Percentiles rank a stretch among this genome's conserved stretches.
phyloP scores from a whole-genome alignment of 306 rosid species.

The Quercus robur region DNA sequence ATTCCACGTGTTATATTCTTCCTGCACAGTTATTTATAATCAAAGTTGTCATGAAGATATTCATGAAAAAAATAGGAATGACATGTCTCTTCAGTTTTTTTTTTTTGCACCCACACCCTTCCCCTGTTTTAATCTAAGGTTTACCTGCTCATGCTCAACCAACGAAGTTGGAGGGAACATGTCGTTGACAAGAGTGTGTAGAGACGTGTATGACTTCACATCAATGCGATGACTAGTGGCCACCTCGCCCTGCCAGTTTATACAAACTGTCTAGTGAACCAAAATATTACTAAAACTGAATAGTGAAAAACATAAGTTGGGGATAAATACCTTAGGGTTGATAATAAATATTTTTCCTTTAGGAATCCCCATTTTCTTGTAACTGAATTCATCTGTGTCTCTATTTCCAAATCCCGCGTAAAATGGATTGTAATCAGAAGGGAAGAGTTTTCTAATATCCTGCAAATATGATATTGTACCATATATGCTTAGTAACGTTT shows the following conservation, averaged over 20 bases:
- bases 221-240: slow-evolving; percentile 87
- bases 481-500: neutral
- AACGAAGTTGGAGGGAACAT: slow-evolving; percentile 95
- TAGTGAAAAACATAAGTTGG: neutral
- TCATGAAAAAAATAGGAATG: neutral
- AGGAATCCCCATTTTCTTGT: slow-evolving; percentile 92
- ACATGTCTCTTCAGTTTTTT: neutral
- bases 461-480: slow-evolving; percentile 27
- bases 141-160: slow-evolving; percentile 95
- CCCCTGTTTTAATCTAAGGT: neutral
- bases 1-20: slow-evolving; percentile 93
- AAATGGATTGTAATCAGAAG: slow-evolving; percentile 90
- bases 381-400: slow-evolving; percentile 97
- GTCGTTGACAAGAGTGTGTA: slow-evolving; percentile 95
- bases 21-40: slow-evolving; percentile 47
- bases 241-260: slow-evolving; percentile 79
- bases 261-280: slow-evolving; percentile 4
- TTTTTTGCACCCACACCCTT: too few species aligned
- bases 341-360: slow-evolving; percentile 95
- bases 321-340: slow-evolving; percentile 83
- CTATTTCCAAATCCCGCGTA: slow-evolving; percentile 96
- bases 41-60: neutral
- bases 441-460: slow-evolving; percentile 91
- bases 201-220: slow-evolving; percentile 84
- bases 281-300: neutral